Conservation (phyloP, 257 asterid species). For the Forsythia suspensa region DNA sequence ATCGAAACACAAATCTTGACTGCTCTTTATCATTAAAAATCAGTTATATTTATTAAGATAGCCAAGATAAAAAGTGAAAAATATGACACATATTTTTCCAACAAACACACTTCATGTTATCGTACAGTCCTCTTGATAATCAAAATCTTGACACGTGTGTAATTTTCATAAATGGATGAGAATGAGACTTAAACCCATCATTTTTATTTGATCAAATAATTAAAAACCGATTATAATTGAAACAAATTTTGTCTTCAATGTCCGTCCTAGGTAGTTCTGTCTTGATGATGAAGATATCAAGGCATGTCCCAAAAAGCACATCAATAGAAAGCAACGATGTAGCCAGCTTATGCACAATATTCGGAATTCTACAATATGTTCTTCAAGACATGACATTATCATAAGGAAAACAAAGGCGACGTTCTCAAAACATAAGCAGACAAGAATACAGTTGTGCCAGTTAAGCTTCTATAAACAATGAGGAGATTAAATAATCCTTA, state of each 20-base stretch:
- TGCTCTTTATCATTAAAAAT: too few relatives aligned
- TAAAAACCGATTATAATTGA: neutral
- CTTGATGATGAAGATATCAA: neutral
- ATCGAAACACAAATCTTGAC: too few relatives aligned
- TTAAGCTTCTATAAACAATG: neutral
- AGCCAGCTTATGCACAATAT: neutral
- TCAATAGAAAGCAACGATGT: neutral
- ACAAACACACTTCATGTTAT: too few relatives aligned
- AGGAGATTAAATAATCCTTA: neutral
- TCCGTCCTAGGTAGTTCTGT: neutral
- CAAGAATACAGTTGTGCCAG: neutral
- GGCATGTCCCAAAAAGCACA: neutral
- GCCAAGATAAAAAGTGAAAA: too few relatives aligned
- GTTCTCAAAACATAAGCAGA: slow-evolving; percentile 3
- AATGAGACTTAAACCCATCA: neutral
- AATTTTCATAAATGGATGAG: neutral
- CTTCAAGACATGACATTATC: neutral
- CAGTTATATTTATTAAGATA: too few relatives aligned
- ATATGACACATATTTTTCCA: too few relatives aligned
- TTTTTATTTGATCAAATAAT: neutral
- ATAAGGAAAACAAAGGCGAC: neutral
- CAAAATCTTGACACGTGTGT: too few relatives aligned
- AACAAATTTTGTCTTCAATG: neutral
- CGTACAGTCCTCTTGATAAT: too few relatives aligned
- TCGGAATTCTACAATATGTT: too few relatives aligned